Conservation (phyloP, 202 grass and related monocot species). For the Hordeum pubiflorum region DNA sequence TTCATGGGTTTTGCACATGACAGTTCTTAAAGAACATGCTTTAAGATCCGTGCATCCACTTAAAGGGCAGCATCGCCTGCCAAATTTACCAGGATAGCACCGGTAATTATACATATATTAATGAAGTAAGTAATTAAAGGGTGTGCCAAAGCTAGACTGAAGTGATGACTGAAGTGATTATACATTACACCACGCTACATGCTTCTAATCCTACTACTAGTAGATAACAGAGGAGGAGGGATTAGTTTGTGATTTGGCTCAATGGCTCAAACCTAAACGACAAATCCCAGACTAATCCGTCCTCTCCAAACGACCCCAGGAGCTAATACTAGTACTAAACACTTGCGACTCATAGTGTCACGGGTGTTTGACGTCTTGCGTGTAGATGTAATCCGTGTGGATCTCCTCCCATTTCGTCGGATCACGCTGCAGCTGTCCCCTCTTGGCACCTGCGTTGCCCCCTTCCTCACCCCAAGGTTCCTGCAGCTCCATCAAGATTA, state of each 20-base stretch:
- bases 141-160: neutral
- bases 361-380: conserved; percentile 39
- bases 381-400: conserved; percentile 62
- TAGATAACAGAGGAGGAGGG: neutral
- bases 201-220: neutral
- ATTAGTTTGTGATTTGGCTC: neutral
- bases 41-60: too few relatives aligned
- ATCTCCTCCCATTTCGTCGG: conserved; percentile 33
- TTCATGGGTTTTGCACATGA: too few relatives aligned
- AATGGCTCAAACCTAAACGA: neutral
- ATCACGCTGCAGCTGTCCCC: neutral
- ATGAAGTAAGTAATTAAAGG: neutral
- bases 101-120: neutral
- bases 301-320: neutral
- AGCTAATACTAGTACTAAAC: neutral
- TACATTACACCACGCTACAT: neutral
- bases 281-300: conserved; percentile 9
- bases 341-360: neutral
- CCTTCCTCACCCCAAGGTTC: neutral
- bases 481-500: conserved; percentile 9
- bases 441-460: neutral
- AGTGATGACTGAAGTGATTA: neutral
- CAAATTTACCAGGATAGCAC: neutral
- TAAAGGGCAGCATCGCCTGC: too few relatives aligned
- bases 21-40: too few relatives aligned